phyloP scores from a whole-genome alignment of 805 yeast species.

The Wickerhamiella domercqiae region DNA sequence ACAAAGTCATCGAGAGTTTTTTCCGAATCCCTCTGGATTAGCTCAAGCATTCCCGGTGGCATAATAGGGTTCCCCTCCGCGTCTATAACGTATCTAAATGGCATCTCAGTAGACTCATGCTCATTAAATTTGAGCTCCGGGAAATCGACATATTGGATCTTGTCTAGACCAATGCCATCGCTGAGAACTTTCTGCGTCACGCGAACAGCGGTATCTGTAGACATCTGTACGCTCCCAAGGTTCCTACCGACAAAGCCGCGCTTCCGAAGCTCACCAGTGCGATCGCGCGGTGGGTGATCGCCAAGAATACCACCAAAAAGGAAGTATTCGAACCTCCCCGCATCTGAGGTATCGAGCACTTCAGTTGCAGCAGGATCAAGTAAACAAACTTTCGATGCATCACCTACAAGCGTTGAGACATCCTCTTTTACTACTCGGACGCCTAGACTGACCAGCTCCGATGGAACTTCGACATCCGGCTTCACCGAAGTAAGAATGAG shows the following conservation, averaged over 20 bases:
- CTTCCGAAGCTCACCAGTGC: slow-evolving; percentile 80
- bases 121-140: slow-evolving; percentile 84
- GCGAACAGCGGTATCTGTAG: slow-evolving; percentile 93
- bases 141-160: slow-evolving; percentile 74
- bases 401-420: slow-evolving; percentile 27
- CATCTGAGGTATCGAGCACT: slow-evolving; percentile 62
- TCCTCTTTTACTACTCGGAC: slow-evolving; percentile 48
- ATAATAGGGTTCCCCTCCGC: slow-evolving; percentile 54
- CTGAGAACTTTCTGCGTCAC: slow-evolving; percentile 73
- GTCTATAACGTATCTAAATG: slow-evolving; percentile 76
- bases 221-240: slow-evolving; percentile 82
- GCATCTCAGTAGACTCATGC: slow-evolving; percentile 94
- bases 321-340: slow-evolving; percentile 57
- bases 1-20: slow-evolving; percentile 30
- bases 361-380: slow-evolving; percentile 75
- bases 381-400: slow-evolving; percentile 47
- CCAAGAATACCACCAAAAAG: slow-evolving; percentile 95
- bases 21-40: slow-evolving; percentile 74
- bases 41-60: slow-evolving; percentile 80
- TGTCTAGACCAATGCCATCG: slow-evolving; percentile 37
- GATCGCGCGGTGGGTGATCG: slow-evolving; percentile 72
- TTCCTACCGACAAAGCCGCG: slow-evolving; percentile 80
- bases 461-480: slow-evolving; percentile 51
- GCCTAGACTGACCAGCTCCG: slow-evolving; percentile 25
- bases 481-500: slow-evolving; percentile 68